Base-by-base conservation (phyloP, 352 stramenopile species). In the Chrysophaeum taylorii region DNA sequence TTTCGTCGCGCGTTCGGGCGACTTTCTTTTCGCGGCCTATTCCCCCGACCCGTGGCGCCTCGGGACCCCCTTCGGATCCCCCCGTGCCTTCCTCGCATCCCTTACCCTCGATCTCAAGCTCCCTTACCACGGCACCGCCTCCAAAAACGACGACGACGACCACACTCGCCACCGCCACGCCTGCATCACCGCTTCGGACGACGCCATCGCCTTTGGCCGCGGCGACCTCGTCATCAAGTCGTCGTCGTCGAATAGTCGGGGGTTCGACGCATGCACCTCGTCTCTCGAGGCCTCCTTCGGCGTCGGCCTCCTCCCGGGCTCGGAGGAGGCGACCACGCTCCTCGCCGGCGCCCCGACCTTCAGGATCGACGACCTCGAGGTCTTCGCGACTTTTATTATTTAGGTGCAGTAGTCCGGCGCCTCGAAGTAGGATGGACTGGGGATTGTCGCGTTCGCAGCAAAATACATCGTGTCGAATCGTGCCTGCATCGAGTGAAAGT, bases 21-120 rank as follows among this genome's bases (percentile, higher is more conserved):
- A 78, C n/a, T 78, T 74, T 63, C n/a, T 50, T 15, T 78, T 78
- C 70, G 74, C 73, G 21, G 74, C 63, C 31, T 78, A 73, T 63
- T 53, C 68, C 25, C 52, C 29, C 52, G 41, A 73, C 27, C 0
- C 38, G 27, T 42, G 42, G n/a, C 35, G 29, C 23, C 36, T 52
- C 38, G 43, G 37, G 23, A 27, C 16, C 2, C 71, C 60, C 52
- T 45, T 39, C 42, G 73, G 73, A 23, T 69, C 23, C 25, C 66
- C 66, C n/a, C 31, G 52, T 4, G 71, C 68, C 37, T 78, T 79
- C 48, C 37, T 78, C 23, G 78, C 76, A 33, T 75, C 68, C 23
- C 21, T 76, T 2, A 76, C 74, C 4, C 33, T 73, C 23, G 64
- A 78, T 52, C 42, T 77, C 25, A 78, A 78, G 70, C 25, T 78